A percentile compares a stretch with the other conserved stretches of the same genome.
Conservation (phyloP, 2,329 filamentous ascomycete species). For the Escovopsis sp. region DNA sequence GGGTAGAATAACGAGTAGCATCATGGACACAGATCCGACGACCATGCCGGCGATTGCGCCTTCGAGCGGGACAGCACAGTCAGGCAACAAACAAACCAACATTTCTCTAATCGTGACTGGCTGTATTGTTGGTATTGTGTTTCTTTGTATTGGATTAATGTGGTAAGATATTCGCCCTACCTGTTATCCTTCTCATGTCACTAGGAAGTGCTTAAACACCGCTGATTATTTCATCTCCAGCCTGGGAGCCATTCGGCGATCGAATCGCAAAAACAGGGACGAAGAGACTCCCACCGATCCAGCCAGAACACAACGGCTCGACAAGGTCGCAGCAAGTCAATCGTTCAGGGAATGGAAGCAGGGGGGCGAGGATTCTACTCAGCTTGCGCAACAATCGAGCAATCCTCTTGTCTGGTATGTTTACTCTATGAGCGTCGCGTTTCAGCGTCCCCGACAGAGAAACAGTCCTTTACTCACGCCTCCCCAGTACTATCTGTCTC, state of each 20-base stretch:
- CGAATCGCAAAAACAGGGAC: background rate
- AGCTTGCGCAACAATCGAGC: background rate
- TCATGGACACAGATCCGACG: no score
- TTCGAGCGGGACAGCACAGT: no score
- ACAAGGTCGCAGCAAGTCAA: background rate
- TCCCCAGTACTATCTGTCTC: slow-evolving; percentile 6
- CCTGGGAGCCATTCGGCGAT: background rate
- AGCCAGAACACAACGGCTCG: background rate
- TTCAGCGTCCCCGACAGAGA: no score
- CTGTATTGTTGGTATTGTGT: background rate
- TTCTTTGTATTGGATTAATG: background rate
- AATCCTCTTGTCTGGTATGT: background rate
- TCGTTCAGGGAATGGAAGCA: slow-evolving; percentile 2
- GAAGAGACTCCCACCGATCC: background rate
- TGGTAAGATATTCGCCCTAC: background rate
- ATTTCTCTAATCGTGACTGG: background rate
- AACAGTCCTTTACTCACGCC: no score
- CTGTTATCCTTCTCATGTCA: background rate
- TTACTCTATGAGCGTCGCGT: no score
- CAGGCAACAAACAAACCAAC: no score
- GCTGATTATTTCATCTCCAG: background rate
- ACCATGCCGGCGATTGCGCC: no score
- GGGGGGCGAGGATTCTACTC: background rate
- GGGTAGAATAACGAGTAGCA: no score
- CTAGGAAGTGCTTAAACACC: background rate